phyloP scores from a whole-genome alignment of 1,139 yeast species.

The Spathaspora sp. region DNA sequence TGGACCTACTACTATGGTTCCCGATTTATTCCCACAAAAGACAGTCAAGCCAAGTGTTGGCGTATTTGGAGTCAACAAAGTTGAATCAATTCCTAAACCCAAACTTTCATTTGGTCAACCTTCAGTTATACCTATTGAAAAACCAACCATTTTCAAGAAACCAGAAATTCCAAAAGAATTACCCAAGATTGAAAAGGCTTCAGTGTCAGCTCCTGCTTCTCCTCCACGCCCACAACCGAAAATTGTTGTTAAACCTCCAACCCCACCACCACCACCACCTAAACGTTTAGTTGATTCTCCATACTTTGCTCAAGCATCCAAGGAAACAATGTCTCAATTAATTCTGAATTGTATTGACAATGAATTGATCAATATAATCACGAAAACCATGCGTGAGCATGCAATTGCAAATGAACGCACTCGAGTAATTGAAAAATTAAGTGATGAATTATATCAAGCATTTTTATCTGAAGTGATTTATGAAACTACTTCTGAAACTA shows the following conservation, averaged over 20 bases:
- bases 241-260: constrained; percentile 3
- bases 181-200: not conserved
- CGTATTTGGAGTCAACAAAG: not conserved
- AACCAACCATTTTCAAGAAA: not conserved
- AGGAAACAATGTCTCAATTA: constrained; percentile 26
- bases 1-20: not conserved
- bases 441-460: constrained; percentile 54
- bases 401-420: constrained; percentile 24
- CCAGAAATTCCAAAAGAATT: not conserved
- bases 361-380: constrained; percentile 28
- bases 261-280: not conserved
- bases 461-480: constrained; percentile 58
- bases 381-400: constrained; percentile 23
- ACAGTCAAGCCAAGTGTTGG: not conserved
- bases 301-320: constrained; percentile 20
- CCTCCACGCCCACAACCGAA: not conserved
- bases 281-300: constrained; percentile 19
- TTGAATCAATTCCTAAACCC: not conserved
- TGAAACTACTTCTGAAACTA: constrained; percentile 37
- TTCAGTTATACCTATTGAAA: not conserved
- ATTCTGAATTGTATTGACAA: constrained; percentile 29
- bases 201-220: not conserved
- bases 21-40: not conserved
- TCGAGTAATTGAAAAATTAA: constrained; percentile 33
- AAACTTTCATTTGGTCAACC: constrained; percentile 3